Evolutionary conservation across 2,329 filamentous ascomycete genomes (phyloP).

Genomic region (Fusarium begoniae): DNA sequence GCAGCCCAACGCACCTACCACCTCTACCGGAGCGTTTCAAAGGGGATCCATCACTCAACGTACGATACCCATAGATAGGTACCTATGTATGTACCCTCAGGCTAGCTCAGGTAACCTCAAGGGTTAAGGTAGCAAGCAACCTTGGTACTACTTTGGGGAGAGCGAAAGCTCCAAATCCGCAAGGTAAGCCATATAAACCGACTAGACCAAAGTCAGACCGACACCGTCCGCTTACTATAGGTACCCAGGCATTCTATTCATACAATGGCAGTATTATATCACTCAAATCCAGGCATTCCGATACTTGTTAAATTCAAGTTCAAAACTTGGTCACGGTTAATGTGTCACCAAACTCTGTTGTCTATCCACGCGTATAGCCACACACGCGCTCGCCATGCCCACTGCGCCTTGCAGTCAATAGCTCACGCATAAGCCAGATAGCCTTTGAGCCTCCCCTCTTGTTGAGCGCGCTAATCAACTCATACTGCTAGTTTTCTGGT

Average conservation of each 20-base stretch:
- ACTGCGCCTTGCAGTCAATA: neutral
- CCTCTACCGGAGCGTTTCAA: constrained; percentile 25
- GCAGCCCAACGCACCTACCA: constrained; percentile 15
- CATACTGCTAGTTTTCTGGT: neutral
- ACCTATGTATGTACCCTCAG: neutral
- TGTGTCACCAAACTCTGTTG: constrained; percentile 24
- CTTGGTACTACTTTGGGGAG: neutral
- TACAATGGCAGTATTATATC: constrained; percentile 1
- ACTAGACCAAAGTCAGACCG: constrained; percentile 5
- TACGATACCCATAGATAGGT: constrained; percentile 13
- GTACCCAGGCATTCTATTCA: neutral
- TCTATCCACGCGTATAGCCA: constrained; percentile 28
- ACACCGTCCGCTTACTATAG: constrained; percentile 7
- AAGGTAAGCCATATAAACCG: neutral
- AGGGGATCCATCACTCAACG: constrained; percentile 24
- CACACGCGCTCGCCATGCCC: constrained; percentile 11
- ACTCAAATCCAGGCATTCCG: constrained; percentile 19
- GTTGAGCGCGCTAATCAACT: constrained; percentile 23
- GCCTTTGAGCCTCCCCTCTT: constrained; percentile 10
- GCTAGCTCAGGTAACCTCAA: neutral
- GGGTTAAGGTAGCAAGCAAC: neutral
- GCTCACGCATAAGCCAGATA: neutral
- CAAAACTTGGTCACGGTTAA: constrained; percentile 21
- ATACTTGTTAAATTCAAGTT: neutral
- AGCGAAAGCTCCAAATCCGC: constrained; percentile 4